phyloP scores from a whole-genome alignment of 1,284 basidiomycete species.

The Sporisorium exsertum region DNA sequence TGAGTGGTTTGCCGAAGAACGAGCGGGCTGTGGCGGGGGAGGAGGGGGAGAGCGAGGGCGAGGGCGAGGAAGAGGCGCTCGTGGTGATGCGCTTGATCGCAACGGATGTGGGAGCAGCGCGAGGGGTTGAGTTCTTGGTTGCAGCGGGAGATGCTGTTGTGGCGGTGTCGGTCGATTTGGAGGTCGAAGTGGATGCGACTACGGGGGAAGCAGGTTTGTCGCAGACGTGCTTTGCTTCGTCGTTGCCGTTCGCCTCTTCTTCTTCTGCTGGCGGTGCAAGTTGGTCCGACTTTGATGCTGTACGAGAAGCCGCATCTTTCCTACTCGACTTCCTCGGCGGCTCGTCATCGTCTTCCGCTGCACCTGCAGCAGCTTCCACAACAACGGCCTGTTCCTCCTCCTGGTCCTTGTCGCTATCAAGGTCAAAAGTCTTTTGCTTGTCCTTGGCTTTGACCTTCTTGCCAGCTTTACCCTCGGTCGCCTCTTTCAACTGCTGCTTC shows the following conservation, averaged over 20 bases:
- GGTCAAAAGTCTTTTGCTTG: constrained; percentile 28
- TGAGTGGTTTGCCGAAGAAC: constrained; percentile 50
- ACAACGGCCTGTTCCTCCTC: constrained; percentile 5
- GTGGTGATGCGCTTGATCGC: constrained; percentile 31
- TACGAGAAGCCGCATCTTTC: constrained; percentile 4
- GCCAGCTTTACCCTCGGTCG: neutral
- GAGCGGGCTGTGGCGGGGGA: constrained; percentile 20
- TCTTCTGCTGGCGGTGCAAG: constrained; percentile 6
- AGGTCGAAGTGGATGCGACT: neutral
- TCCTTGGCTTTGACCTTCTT: constrained; percentile 20
- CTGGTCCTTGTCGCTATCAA: neutral
- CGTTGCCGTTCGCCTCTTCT: constrained; percentile 2
- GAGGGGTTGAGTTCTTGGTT: neutral
- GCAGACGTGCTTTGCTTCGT: constrained; percentile 2
- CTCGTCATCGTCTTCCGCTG: neutral
- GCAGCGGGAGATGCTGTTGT: neutral
- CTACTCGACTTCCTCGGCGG: neutral
- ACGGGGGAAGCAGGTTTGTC: neutral
- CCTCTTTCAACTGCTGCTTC: constrained; percentile 15
- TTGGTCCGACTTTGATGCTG: constrained; percentile 1
- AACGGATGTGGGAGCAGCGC: constrained; percentile 9
- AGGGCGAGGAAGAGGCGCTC: neutral
- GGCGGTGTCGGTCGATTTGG: neutral
- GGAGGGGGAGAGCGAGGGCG: constrained; percentile 1
- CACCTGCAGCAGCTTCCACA: neutral